Conservation (phyloP, 495 filamentous ascomycete genomes). For the Penicillium alfredii region DNA sequence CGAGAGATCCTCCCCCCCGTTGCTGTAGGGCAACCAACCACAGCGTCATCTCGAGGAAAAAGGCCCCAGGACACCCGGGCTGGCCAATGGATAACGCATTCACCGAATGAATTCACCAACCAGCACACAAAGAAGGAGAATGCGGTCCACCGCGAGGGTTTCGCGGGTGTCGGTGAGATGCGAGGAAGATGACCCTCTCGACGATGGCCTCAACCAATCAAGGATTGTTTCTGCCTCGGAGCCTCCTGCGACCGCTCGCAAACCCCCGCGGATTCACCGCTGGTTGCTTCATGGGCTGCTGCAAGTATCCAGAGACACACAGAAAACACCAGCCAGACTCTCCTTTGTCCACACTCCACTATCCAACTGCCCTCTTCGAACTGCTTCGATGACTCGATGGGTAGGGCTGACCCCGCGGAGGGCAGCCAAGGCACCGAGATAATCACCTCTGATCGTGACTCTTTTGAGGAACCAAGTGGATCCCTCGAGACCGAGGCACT, state of each 20-base stretch:
- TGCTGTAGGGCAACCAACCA: slow-evolving; percentile 26
- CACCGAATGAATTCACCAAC: slow-evolving; percentile 9
- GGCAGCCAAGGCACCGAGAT: no score
- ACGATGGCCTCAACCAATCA: slow-evolving; percentile 8
- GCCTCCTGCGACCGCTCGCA: slow-evolving; percentile 8
- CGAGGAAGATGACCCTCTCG: not conserved
- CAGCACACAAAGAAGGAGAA: slow-evolving; percentile 3
- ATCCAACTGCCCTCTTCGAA: no score
- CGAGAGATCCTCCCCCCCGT: slow-evolving; percentile 10
- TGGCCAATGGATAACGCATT: slow-evolving; percentile 4
- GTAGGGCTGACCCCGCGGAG: no score
- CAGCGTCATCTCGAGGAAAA: slow-evolving; percentile 4
- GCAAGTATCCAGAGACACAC: no score
- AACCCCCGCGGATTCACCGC: slow-evolving; percentile 18
- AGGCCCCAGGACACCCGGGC: slow-evolving; percentile 1
- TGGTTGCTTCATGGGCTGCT: slow-evolving; percentile 11
- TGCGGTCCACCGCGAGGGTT: slow-evolving; percentile 14
- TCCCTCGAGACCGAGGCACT: no score
- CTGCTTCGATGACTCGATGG: no score
- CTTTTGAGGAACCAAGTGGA: no score
- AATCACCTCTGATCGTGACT: no score
- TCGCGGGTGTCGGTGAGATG: slow-evolving; percentile 18
- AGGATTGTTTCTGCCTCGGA: slow-evolving; percentile 16
- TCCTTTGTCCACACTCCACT: no score
- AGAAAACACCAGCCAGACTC: no score